phyloP scores from a whole-genome alignment of 2,329 filamentous ascomycete genomes.

The Aspergillus sp. region DNA sequence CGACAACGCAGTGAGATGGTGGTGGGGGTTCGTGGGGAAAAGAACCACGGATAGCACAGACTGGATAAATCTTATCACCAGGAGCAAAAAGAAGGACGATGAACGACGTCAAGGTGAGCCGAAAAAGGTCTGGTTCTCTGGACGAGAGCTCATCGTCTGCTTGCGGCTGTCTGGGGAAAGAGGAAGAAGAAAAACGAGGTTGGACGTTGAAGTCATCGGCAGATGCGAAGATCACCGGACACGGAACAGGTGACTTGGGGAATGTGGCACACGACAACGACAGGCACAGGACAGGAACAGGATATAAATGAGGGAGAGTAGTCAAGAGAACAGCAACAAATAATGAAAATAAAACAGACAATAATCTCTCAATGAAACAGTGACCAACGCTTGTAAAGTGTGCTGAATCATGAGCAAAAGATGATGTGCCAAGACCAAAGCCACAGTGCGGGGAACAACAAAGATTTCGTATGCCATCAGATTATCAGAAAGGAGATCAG shows the following conservation, averaged over 20 bases:
- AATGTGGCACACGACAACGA: not conserved
- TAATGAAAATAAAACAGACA: constrained; percentile 1
- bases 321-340: constrained; percentile 4
- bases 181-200: not conserved
- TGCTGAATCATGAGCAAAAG: too few relatives aligned
- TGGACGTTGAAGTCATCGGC: constrained; percentile 12
- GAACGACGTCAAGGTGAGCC: constrained; percentile 1
- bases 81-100: not conserved
- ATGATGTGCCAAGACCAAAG: too few relatives aligned
- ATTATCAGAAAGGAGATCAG: too few relatives aligned
- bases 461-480: too few relatives aligned
- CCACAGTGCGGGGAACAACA: too few relatives aligned
- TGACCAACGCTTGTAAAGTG: too few relatives aligned
- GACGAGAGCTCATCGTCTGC: too few relatives aligned
- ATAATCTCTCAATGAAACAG: too few relatives aligned
- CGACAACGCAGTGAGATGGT: not conserved
- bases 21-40: not conserved
- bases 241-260: constrained; percentile 18
- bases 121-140: constrained; percentile 1
- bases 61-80: not conserved
- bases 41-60: not conserved
- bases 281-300: constrained; percentile 1
- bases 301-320: not conserved
- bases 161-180: too few relatives aligned
- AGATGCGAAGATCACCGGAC: constrained; percentile 14